phyloP scores from a whole-genome alignment of 257 asterid genomes.

The Nicotiana paniculata region DNA sequence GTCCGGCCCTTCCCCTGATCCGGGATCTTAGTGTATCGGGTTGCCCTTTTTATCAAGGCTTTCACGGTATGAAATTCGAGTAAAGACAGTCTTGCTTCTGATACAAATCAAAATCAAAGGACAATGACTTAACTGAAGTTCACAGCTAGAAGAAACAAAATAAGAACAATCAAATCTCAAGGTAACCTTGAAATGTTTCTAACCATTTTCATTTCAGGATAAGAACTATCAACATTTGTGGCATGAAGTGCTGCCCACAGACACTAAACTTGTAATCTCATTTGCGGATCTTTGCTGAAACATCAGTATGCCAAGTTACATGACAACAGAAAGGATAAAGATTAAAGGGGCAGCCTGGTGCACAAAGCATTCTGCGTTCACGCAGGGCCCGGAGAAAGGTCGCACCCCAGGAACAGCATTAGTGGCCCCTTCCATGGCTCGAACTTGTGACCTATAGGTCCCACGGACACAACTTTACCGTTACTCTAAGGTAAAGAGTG shows the following conservation, averaged over 20 bases:
- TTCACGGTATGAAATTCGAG: not conserved
- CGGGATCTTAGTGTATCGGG: no score
- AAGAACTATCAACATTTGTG: not conserved
- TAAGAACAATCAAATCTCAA: no score
- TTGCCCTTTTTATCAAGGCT: not conserved
- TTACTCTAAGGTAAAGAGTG: not conserved
- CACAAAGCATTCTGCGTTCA: no score
- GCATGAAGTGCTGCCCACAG: not conserved
- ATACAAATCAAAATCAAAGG: not conserved
- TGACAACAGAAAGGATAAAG: not conserved
- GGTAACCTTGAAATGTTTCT: no score
- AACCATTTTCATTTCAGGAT: not conserved
- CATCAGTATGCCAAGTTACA: not conserved
- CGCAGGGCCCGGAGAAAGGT: no score
- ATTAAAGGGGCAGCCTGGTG: no score
- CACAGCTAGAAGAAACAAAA: not conserved
- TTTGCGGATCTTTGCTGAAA: not conserved
- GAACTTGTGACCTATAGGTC: no score
- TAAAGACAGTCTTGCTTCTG: not conserved
- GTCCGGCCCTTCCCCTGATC: no score
- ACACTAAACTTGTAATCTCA: not conserved
- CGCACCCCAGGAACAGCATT: no score
- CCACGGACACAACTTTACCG: no score
- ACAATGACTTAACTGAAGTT: not conserved
- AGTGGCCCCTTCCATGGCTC: no score